Base-by-base conservation (phyloP, 768 basidiomycete species). In the Collybiopsis luxurians region DNA sequence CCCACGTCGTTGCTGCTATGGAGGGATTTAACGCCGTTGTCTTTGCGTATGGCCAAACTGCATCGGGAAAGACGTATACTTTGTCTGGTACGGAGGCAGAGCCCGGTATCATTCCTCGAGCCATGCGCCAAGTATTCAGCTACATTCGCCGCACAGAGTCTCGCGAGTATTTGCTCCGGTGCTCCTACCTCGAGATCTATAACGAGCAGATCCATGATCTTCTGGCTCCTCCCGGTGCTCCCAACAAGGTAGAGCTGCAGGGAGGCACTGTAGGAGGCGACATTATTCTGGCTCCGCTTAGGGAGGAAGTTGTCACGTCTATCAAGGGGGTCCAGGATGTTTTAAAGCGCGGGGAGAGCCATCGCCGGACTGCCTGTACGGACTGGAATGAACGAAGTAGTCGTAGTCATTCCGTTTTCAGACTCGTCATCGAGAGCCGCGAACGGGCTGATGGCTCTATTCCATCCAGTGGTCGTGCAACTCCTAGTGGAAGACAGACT, bases 331-430 rank as follows among this genome's bases (percentile, higher is more conserved):
- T 98, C 13, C 83, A 85, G 53, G 91, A 92, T 58, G 89, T 98
- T 4, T 73, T 99, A 63, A 80, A 83, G 64, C 76, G 92, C 23
- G 96, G 96, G 4, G 93, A 97, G 68, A 84, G 88, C 3, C 87
- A 92, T 64, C 76, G 96, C 49, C 78, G 93, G 59, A 97, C 95
- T 3, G 95, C 95, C 0, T 91, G 86, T 63, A 99, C 97, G n/a
- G 96, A 99, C 66, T 99, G 96, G 96, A 99, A 99, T 67, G 90
- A 95, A 64, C 75, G 96, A 57, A 95, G 92, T 74, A 94, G 92
- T 67, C 79, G 96, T 31, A 95, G 92, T 74, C 96, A 98, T 69
- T 92, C 90, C 61, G 91, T 98, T 0, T 97, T 98, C 70, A 77
- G 95, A 28, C 81, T 98, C 27, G 95, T 98, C 0, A 86, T 96